These are phyloP conservation scores for Serendipita indica DNA, from an alignment of 768 basidiomycete species.

Conservation along the genomic window DNA sequence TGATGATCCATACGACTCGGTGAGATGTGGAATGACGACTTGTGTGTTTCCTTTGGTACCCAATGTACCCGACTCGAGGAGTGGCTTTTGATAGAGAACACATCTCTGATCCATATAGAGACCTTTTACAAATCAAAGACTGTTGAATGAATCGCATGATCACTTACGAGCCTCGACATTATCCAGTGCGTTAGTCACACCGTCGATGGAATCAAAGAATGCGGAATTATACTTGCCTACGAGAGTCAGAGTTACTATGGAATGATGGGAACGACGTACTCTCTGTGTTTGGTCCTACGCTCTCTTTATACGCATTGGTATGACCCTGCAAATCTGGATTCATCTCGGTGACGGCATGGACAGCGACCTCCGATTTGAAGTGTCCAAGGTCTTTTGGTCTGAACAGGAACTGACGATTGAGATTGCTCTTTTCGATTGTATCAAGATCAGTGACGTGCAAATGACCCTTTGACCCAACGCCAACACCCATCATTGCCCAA, in stretches of 20 bases:
- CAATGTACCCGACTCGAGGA: constrained; percentile 93
- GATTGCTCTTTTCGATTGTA: constrained; percentile 97
- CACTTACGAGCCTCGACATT: constrained; percentile 85
- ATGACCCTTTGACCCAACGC: constrained; percentile 55
- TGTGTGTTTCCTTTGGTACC: constrained; percentile 98
- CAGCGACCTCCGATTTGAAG: constrained; percentile 94
- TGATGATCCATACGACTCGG: constrained; percentile 93
- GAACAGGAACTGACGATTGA: constrained; percentile 97
- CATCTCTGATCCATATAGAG: constrained; percentile 98
- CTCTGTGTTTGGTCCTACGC: constrained; percentile 86
- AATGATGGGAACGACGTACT: constrained; percentile 35
- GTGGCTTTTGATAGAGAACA: constrained; percentile 88
- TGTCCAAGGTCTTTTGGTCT: constrained; percentile 89
- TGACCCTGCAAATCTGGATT: constrained; percentile 80
- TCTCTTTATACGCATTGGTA: constrained; percentile 78
- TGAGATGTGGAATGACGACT: constrained; percentile 83
- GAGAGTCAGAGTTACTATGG: constrained; percentile 13
- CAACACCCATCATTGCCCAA: constrained; percentile 98
- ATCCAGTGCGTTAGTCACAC: constrained; percentile 94
- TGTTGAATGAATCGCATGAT: background rate
- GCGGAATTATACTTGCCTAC: constrained; percentile 65
- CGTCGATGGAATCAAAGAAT: constrained; percentile 80
- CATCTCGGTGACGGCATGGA: constrained; percentile 84
- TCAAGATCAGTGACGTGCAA: constrained; percentile 95
- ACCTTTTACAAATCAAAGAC: constrained; percentile 32